Conservation (phyloP, 306 rosid species). For the Cotoneaster glaucophyllus region DNA sequence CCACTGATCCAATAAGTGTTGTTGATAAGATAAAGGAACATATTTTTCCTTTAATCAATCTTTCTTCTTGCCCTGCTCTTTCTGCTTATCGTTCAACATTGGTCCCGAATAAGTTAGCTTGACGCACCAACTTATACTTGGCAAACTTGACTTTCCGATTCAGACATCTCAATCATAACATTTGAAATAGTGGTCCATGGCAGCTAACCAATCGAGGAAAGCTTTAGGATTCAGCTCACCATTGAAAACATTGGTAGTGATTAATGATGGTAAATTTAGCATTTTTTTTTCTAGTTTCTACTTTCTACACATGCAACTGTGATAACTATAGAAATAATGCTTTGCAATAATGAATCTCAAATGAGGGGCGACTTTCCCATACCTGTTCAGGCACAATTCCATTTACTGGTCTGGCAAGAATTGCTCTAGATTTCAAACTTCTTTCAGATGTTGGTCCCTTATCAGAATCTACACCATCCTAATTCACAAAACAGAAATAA, state of each 20-base stretch:
- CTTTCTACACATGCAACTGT: neutral
- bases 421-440: conserved; percentile 56
- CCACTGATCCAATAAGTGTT: too few species aligned
- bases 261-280: neutral
- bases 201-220: too few species aligned
- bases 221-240: too few species aligned
- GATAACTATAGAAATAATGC: neutral
- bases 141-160: too few species aligned
- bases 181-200: too few species aligned
- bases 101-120: too few species aligned
- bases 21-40: too few species aligned
- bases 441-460: conserved; percentile 78
- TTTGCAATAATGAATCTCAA: conserved; percentile 1
- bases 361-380: conserved; percentile 14
- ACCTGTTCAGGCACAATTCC: conserved; percentile 84
- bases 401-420: conserved; percentile 82
- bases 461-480: conserved; percentile 81
- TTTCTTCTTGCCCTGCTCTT: too few species aligned
- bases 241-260: neutral
- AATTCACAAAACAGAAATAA: conserved; percentile 11
- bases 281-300: neutral
- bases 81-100: too few species aligned
- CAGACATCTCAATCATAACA: too few species aligned
- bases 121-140: too few species aligned
- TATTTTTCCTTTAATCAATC: too few species aligned